Percentiles rank a stretch among this genome's conserved stretches.
phyloP scores from a whole-genome alignment of 1,284 basidiomycete genomes.

The Irpex rosettiformis region DNA sequence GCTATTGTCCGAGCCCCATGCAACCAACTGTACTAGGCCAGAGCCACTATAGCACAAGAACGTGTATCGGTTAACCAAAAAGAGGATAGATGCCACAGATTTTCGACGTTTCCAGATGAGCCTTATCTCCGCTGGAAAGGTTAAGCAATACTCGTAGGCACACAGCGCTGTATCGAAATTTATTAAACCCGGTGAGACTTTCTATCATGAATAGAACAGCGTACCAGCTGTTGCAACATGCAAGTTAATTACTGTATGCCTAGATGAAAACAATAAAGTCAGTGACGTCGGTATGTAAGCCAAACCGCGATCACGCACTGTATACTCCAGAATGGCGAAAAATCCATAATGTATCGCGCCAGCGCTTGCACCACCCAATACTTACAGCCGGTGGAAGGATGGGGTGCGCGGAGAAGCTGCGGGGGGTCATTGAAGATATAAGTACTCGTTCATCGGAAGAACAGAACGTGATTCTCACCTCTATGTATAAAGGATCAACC shows the following conservation, averaged over 20 bases:
- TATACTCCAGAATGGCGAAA: too few relatives aligned
- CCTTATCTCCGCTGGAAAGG: neutral
- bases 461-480: too few relatives aligned
- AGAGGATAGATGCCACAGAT: neutral
- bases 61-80: neutral
- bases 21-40: neutral
- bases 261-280: neutral
- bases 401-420: too few relatives aligned
- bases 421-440: too few relatives aligned
- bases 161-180: neutral
- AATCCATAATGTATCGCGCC: too few relatives aligned
- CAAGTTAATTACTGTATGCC: neutral
- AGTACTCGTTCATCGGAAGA: too few relatives aligned
- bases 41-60: neutral
- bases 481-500: too few relatives aligned
- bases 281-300: too few relatives aligned
- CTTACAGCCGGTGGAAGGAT: too few relatives aligned
- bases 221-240: neutral
- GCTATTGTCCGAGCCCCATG: neutral
- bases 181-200: neutral
- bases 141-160: slow-evolving; percentile 1
- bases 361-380: too few relatives aligned
- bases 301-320: too few relatives aligned
- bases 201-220: neutral
- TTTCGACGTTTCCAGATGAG: neutral